These are phyloP conservation scores for Boletus sp. DNA, from an alignment of 768 basidiomycete genomes.

Conservation along the genomic window DNA sequence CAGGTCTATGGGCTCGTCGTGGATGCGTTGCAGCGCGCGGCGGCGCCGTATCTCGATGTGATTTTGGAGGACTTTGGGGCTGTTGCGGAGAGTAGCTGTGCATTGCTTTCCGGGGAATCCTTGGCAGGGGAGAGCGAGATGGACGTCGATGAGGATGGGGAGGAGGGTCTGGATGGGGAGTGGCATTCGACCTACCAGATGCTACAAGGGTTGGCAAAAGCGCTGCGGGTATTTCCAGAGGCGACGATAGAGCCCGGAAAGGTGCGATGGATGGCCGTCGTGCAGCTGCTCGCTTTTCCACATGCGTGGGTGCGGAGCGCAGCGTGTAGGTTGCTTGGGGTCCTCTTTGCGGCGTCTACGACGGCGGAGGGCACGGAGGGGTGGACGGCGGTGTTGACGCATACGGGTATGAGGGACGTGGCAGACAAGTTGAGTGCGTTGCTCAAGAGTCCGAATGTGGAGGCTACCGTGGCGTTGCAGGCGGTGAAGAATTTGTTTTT, in stretches of 20 bases:
- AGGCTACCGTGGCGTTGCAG: slow-evolving; percentile 72
- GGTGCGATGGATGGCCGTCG: slow-evolving; percentile 63
- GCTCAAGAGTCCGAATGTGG: slow-evolving; percentile 78
- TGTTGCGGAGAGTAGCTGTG: slow-evolving; percentile 14
- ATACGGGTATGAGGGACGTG: slow-evolving; percentile 58
- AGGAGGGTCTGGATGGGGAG: slow-evolving; percentile 56
- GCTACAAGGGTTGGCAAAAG: slow-evolving; percentile 63
- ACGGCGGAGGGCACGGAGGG: slow-evolving; percentile 4
- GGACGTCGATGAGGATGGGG: slow-evolving; percentile 45
- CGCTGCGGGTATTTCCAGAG: slow-evolving; percentile 56
- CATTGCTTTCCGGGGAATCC: neutral
- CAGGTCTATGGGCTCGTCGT: slow-evolving; percentile 83
- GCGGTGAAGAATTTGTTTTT: slow-evolving; percentile 92
- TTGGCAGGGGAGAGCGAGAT: slow-evolving; percentile 37
- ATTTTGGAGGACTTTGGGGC: slow-evolving; percentile 59
- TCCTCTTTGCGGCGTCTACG: slow-evolving; percentile 58
- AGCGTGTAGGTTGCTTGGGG: slow-evolving; percentile 72
- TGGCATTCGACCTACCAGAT: slow-evolving; percentile 87
- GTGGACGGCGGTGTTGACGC: slow-evolving; percentile 50
- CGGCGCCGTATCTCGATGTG: slow-evolving; percentile 41
- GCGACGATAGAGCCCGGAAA: slow-evolving; percentile 42
- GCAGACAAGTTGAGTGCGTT: slow-evolving; percentile 74
- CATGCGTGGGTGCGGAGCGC: slow-evolving; percentile 93
- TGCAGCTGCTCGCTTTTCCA: slow-evolving; percentile 75
- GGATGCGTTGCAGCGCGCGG: slow-evolving; percentile 57